Percentiles rank a stretch among this genome's conserved stretches.
These are phyloP conservation scores for Botrytis hyacinthi DNA, from an alignment of 2,329 filamentous ascomycete species.

Conservation along the genomic window DNA sequence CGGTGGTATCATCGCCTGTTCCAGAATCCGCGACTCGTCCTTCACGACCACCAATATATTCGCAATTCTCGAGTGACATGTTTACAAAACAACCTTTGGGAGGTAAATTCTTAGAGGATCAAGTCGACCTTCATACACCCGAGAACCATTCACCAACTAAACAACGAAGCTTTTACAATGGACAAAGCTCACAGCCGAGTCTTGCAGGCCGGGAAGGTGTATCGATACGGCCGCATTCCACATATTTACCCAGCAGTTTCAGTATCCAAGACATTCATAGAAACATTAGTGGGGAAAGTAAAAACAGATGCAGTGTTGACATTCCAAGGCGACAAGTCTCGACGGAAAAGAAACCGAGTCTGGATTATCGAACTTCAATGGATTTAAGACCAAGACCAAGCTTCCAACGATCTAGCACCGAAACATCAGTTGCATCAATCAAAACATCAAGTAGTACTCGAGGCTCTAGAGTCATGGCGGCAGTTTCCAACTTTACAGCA, in stretches of 20 bases:
- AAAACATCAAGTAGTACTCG: slow-evolving; percentile 43
- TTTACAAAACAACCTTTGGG: slow-evolving; percentile 41
- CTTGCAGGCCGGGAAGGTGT: slow-evolving; percentile 30
- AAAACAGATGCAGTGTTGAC: slow-evolving; percentile 34
- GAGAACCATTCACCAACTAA: slow-evolving; percentile 35
- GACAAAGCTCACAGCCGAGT: slow-evolving; percentile 31
- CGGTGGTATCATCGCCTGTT: slow-evolving; percentile 45
- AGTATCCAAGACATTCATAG: slow-evolving; percentile 38
- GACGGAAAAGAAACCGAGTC: slow-evolving; percentile 22
- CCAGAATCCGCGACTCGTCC: slow-evolving; percentile 42
- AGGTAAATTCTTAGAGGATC: slow-evolving; percentile 39
- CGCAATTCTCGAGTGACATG: slow-evolving; percentile 60
- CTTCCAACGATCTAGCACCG: slow-evolving; percentile 31
- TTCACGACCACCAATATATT: slow-evolving; percentile 70
- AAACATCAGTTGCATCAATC: slow-evolving; percentile 35
- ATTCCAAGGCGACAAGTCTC: slow-evolving; percentile 29
- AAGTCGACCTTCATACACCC: slow-evolving; percentile 39
- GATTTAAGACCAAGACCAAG: slow-evolving; percentile 26
- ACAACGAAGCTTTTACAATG: slow-evolving; percentile 36
- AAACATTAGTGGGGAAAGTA: slow-evolving; percentile 31
- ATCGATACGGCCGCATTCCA: slow-evolving; percentile 34
- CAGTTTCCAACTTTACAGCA: slow-evolving; percentile 60
- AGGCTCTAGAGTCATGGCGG: slow-evolving; percentile 59
- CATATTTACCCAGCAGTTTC: slow-evolving; percentile 39
- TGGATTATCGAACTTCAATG: slow-evolving; percentile 12